Evolutionary conservation across 2,329 filamentous ascomycete genomes (phyloP).

Genomic region (Colletotrichum destructivum): DNA sequence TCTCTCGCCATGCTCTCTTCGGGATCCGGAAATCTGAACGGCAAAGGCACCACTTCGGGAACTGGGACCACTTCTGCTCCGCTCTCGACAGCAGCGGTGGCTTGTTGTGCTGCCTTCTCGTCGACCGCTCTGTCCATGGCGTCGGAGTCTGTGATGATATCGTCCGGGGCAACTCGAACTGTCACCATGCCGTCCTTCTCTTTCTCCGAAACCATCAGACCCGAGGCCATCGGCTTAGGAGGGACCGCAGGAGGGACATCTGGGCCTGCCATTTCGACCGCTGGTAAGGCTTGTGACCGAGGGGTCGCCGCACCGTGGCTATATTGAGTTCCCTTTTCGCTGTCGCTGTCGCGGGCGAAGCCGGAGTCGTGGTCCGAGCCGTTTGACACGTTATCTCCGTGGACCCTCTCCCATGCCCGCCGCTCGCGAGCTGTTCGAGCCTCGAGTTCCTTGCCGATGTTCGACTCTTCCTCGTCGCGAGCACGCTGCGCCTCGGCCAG

Average conservation of each 20-base stretch:
- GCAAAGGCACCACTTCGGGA: conserved; percentile 75
- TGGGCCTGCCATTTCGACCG: conserved; percentile 61
- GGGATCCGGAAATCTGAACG: conserved; percentile 72
- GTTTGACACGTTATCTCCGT: conserved; percentile 69
- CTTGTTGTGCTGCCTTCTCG: not conserved
- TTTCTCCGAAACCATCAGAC: conserved; percentile 59
- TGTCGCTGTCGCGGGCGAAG: conserved; percentile 61
- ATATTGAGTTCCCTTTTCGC: conserved; percentile 57
- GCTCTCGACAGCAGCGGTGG: not conserved
- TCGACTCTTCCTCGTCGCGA: conserved; percentile 77
- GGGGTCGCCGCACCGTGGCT: conserved; percentile 44
- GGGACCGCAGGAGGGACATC: conserved; percentile 45
- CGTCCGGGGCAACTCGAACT: conserved; percentile 67
- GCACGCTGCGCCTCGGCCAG: conserved; percentile 66
- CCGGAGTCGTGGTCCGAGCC: conserved; percentile 64
- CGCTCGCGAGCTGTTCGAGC: conserved; percentile 73
- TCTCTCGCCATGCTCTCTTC: conserved; percentile 55
- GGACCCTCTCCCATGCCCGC: conserved; percentile 82
- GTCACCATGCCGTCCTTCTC: conserved; percentile 64
- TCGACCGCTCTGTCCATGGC: not conserved
- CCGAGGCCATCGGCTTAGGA: conserved; percentile 51
- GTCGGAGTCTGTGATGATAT: conserved; percentile 52
- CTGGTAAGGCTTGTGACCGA: conserved; percentile 50
- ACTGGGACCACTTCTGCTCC: conserved; percentile 51
- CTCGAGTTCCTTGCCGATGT: conserved; percentile 78